These are phyloP conservation scores for Cicer arietinum DNA, from an alignment of 306 rosid species.

Conservation along the genomic window DNA sequence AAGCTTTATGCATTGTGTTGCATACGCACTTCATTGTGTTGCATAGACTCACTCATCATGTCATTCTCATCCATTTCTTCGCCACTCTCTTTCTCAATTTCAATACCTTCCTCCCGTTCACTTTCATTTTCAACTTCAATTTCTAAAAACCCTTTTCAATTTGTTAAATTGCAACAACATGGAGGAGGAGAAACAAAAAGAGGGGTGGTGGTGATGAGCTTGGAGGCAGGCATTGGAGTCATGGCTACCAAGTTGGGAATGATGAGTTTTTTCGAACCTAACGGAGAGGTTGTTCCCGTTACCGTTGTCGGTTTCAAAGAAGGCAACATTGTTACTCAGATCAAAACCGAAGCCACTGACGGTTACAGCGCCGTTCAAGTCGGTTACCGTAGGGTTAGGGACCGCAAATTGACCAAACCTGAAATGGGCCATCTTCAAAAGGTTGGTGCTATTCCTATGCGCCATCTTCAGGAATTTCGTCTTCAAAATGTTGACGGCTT, in stretches of 20 bases:
- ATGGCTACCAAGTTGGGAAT: slow-evolving; percentile 95
- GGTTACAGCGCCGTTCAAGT: slow-evolving; percentile 85
- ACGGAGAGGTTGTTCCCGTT: slow-evolving; percentile 83
- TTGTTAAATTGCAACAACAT: slow-evolving; percentile 19
- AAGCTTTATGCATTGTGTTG: neutral
- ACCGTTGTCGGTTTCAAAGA: slow-evolving; percentile 94
- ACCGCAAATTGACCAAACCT: slow-evolving; percentile 82
- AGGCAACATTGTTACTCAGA: slow-evolving; percentile 89
- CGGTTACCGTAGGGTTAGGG: slow-evolving; percentile 83
- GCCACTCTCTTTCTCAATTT: neutral
- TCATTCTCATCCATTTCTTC: slow-evolving; percentile 29
- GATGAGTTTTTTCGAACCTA: slow-evolving; percentile 81
- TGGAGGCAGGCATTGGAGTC: slow-evolving; percentile 93
- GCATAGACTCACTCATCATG: neutral
- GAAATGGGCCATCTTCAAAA: slow-evolving; percentile 87
- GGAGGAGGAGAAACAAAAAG: neutral
- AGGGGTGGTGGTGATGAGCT: slow-evolving; percentile 57
- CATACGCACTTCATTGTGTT: no score
- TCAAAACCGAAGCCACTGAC: slow-evolving; percentile 81
- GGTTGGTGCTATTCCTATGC: slow-evolving; percentile 81
- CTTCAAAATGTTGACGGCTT: slow-evolving; percentile 64
- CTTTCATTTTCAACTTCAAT: slow-evolving; percentile 14
- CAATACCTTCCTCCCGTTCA: slow-evolving; percentile 3
- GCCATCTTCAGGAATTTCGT: slow-evolving; percentile 96
- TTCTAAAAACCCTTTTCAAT: neutral